Percentiles rank a stretch among this genome's conserved stretches.
phyloP scores from a whole-genome alignment of 1,139 yeast species.

The Candida frijolesensis region DNA sequence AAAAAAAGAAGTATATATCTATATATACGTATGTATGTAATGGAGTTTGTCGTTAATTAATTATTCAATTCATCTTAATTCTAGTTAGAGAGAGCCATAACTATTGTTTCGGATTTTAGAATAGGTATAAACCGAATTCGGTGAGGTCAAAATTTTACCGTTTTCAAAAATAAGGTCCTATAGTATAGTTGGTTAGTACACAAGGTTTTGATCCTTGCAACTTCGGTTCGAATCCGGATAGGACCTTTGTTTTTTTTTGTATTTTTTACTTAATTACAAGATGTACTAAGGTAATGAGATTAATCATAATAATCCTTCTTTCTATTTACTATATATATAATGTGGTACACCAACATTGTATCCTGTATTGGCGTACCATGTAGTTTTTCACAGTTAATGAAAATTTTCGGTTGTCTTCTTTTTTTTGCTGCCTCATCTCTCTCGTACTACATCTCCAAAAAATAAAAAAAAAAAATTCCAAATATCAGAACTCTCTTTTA shows the following conservation, averaged over 20 bases:
- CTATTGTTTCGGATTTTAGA: too few relatives aligned
- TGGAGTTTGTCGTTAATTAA: too few relatives aligned
- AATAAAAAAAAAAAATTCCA: slow-evolving; percentile 7
- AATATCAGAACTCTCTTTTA: neutral
- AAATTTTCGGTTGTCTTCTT: slow-evolving; percentile 19
- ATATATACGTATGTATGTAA: neutral
- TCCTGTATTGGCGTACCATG: too few relatives aligned
- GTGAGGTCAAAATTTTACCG: neutral
- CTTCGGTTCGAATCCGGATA: slow-evolving; percentile 98
- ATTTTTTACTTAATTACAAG: too few relatives aligned
- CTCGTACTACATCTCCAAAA: neutral
- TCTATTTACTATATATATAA: too few relatives aligned
- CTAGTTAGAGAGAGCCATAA: too few relatives aligned
- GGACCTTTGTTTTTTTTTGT: slow-evolving; percentile 51
- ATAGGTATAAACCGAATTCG: neutral
- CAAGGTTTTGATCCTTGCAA: slow-evolving; percentile 69
- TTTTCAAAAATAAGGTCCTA: slow-evolving; percentile 21
- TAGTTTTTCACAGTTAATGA: too few relatives aligned
- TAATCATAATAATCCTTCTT: too few relatives aligned
- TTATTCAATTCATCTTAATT: too few relatives aligned
- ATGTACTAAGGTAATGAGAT: too few relatives aligned
- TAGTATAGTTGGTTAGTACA: slow-evolving; percentile 22
- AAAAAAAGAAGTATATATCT: neutral
- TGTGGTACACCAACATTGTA: too few relatives aligned
- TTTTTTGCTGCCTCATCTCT: slow-evolving; percentile 13